Evolutionary conservation across 1,139 yeast species (phyloP).

Genomic region (Saccharomyces hybrid): DNA sequence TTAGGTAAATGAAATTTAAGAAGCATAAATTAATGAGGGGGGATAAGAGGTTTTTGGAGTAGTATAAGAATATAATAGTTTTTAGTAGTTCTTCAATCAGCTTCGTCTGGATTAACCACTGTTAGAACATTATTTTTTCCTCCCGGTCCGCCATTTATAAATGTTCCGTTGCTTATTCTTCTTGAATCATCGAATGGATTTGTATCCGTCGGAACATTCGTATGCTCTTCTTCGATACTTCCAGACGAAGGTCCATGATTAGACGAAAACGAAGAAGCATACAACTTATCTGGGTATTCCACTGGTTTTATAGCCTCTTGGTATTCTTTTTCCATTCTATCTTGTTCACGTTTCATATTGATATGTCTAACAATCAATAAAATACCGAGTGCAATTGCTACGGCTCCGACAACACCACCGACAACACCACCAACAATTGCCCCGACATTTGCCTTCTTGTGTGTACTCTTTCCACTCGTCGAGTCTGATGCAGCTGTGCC

Average conservation of each 20-base stretch:
- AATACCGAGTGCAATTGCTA: constrained; percentile 17
- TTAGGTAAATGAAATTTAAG: background rate
- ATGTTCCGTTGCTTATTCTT: constrained; percentile 28
- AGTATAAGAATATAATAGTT: background rate
- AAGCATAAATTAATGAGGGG: background rate
- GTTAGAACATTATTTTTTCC: constrained; percentile 23
- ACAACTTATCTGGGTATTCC: constrained; percentile 16
- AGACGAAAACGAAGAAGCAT: constrained; percentile 11
- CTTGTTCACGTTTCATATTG: constrained; percentile 30
- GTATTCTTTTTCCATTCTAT: constrained; percentile 33
- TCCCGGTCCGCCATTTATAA: constrained; percentile 14
- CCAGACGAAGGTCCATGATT: constrained; percentile 4
- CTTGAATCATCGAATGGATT: constrained; percentile 31
- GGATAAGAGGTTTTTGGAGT: constrained; percentile 17
- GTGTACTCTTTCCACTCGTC: constrained; percentile 7
- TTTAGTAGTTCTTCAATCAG: constrained; percentile 1
- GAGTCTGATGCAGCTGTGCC: constrained; percentile 8
- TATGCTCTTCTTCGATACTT: constrained; percentile 3
- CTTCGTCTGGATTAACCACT: constrained; percentile 31
- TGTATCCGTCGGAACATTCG: constrained; percentile 6
- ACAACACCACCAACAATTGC: constrained; percentile 34
- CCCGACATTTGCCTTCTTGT: constrained; percentile 23
- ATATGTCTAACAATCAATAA: constrained; percentile 25
- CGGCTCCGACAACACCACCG: constrained; percentile 31
- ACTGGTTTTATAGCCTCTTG: constrained; percentile 34